These are phyloP conservation scores for Kwoniella pini DNA, from an alignment of 768 basidiomycete species.

Conservation along the genomic window DNA sequence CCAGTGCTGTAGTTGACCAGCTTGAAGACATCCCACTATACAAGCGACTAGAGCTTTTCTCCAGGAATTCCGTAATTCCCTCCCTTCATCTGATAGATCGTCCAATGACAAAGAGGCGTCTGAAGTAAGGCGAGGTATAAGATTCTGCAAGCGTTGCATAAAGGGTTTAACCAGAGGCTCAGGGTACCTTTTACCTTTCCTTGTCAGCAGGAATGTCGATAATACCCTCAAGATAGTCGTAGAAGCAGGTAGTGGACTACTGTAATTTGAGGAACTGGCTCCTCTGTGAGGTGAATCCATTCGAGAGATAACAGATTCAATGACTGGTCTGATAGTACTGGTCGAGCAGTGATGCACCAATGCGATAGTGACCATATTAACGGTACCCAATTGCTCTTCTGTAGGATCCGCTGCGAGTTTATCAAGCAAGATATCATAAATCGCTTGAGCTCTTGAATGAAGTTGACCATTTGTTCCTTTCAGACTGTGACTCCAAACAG, in stretches of 20 bases:
- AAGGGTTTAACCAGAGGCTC: conserved; percentile 32
- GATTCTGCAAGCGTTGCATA: conserved; percentile 31
- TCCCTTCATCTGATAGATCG: background rate
- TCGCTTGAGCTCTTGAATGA: conserved; percentile 70
- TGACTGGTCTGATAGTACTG: conserved; percentile 57
- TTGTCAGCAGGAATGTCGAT: conserved; percentile 38
- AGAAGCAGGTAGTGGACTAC: conserved; percentile 15
- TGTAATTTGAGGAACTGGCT: conserved; percentile 7
- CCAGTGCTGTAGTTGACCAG: conserved; percentile 51
- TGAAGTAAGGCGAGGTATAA: conserved; percentile 11
- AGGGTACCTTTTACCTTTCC: conserved; percentile 51
- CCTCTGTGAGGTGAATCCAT: conserved; percentile 9
- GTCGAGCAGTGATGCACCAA: conserved; percentile 78
- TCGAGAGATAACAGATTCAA: conserved; percentile 56
- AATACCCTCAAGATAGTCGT: conserved; percentile 43
- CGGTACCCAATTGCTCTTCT: conserved; percentile 5
- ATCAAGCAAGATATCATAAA: conserved; percentile 64
- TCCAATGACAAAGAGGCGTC: background rate
- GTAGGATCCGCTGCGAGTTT: conserved; percentile 59
- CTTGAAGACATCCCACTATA: conserved; percentile 42
- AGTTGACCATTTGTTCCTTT: conserved; percentile 58
- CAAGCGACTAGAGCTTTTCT: conserved; percentile 26
- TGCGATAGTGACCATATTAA: conserved; percentile 68
- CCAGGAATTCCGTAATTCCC: conserved; percentile 12
- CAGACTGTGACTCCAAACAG: conserved; percentile 67